Percentiles rank a stretch among this genome's conserved stretches.
These are phyloP conservation scores for Penicillium robsamsonii DNA, from an alignment of 495 filamentous ascomycete species.

Conservation along the genomic window DNA sequence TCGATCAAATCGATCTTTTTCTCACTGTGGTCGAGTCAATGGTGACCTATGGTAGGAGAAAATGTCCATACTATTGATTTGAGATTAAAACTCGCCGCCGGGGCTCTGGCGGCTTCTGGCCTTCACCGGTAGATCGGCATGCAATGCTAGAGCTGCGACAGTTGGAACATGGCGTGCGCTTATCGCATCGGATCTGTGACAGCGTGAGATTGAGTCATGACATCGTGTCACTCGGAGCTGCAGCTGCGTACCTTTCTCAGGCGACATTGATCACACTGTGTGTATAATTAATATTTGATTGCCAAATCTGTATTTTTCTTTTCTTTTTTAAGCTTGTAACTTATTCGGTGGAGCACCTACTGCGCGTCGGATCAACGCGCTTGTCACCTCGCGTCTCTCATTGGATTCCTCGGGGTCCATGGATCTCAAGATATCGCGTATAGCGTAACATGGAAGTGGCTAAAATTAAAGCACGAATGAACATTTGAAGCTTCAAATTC, in stretches of 20 bases:
- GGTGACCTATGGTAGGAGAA: neutral
- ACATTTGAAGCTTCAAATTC: neutral
- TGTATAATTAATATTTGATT: conserved; percentile 12
- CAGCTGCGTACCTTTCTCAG: conserved; percentile 45
- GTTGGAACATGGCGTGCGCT: conserved; percentile 46
- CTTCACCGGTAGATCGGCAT: conserved; percentile 58
- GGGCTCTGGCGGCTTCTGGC: conserved; percentile 56
- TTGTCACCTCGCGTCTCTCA: conserved; percentile 24
- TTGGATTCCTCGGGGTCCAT: conserved; percentile 43
- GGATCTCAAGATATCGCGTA: neutral
- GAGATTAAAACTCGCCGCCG: conserved; percentile 65
- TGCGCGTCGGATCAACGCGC: conserved; percentile 27
- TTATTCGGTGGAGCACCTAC: conserved; percentile 28
- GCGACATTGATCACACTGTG: conserved; percentile 52
- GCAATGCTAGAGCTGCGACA: conserved; percentile 43
- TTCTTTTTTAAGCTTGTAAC: neutral
- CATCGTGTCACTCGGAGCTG: neutral
- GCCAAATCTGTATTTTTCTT: too few species aligned
- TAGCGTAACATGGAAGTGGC: neutral
- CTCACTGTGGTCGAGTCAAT: conserved; percentile 45
- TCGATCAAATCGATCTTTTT: conserved; percentile 68
- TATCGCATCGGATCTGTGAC: conserved; percentile 46
- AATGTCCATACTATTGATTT: conserved; percentile 58
- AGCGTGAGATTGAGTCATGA: neutral
- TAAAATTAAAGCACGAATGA: neutral